phyloP scores from a whole-genome alignment of 2,329 filamentous ascomycete species.

The Fusarium coicis region DNA sequence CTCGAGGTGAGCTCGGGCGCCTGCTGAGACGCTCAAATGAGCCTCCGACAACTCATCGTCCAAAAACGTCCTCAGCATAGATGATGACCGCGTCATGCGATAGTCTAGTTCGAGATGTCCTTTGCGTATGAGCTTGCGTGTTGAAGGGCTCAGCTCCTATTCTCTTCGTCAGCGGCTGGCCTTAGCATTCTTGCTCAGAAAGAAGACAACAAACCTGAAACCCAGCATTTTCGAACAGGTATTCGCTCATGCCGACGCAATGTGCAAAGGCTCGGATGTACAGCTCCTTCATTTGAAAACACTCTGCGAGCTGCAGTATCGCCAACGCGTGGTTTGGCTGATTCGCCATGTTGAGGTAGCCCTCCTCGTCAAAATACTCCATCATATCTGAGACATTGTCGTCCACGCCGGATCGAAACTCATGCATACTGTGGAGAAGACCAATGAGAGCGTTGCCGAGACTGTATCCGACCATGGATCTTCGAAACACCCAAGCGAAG shows the following conservation, averaged over 20 bases:
- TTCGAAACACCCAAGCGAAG: conserved; percentile 75
- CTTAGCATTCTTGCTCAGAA: not conserved
- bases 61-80: conserved; percentile 73
- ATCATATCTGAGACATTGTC: conserved; percentile 72
- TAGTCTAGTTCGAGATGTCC: conserved; percentile 73
- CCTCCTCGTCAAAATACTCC: conserved; percentile 73
- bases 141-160: conserved; percentile 62
- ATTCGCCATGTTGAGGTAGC: conserved; percentile 74
- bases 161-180: conserved; percentile 37
- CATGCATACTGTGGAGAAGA: conserved; percentile 72
- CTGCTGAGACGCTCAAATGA: conserved; percentile 70
- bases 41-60: conserved; percentile 75
- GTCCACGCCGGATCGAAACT: conserved; percentile 64
- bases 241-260: conserved; percentile 80
- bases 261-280: conserved; percentile 81
- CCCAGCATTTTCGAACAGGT: conserved; percentile 65
- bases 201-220: conserved; percentile 63
- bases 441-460: conserved; percentile 72
- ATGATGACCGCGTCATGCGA: conserved; percentile 67
- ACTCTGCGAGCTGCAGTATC: conserved; percentile 74
- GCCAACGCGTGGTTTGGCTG: conserved; percentile 76
- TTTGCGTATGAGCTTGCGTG: conserved; percentile 72
- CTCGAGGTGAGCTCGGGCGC: conserved; percentile 74
- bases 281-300: conserved; percentile 69
- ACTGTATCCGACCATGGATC: conserved; percentile 73